Conservation (phyloP, 2,329 filamentous ascomycete species). For the Epichloe amarillans region DNA sequence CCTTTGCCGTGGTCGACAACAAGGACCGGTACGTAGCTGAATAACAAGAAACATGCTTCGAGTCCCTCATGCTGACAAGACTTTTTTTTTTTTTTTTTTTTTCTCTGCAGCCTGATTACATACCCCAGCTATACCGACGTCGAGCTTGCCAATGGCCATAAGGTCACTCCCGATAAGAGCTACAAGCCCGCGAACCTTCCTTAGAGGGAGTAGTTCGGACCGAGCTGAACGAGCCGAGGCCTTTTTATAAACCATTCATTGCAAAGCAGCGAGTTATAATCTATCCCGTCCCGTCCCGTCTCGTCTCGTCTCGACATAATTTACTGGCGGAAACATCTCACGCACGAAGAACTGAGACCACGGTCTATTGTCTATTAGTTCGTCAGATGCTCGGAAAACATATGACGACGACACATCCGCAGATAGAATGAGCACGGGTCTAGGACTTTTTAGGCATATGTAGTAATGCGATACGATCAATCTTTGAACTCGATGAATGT, state of each 20-base stretch:
- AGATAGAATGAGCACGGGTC: too few species aligned
- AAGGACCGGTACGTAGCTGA: slow-evolving; percentile 11
- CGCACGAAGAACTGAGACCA: too few species aligned
- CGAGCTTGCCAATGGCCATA: background rate
- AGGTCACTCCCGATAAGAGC: slow-evolving; percentile 29
- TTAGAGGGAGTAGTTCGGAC: slow-evolving; percentile 10
- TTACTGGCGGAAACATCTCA: too few species aligned
- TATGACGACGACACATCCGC: too few species aligned
- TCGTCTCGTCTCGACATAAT: background rate
- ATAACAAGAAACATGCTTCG: background rate
- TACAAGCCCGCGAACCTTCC: slow-evolving; percentile 14
- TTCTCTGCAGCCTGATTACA: slow-evolving; percentile 24
- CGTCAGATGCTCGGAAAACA: too few species aligned
- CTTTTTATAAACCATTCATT: too few species aligned
- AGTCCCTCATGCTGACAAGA: background rate
- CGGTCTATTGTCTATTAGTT: too few species aligned
- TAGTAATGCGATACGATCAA: too few species aligned
- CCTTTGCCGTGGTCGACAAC: slow-evolving; percentile 34
- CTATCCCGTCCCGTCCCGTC: background rate
- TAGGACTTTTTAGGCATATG: too few species aligned
- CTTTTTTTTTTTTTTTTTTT: background rate
- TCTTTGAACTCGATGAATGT: too few species aligned
- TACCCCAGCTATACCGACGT: slow-evolving; percentile 40
- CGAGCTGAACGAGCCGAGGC: background rate
- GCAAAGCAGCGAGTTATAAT: background rate